Base-by-base conservation (phyloP, 2,329 filamentous ascomycete genomes). In the Xylaria sp. region DNA sequence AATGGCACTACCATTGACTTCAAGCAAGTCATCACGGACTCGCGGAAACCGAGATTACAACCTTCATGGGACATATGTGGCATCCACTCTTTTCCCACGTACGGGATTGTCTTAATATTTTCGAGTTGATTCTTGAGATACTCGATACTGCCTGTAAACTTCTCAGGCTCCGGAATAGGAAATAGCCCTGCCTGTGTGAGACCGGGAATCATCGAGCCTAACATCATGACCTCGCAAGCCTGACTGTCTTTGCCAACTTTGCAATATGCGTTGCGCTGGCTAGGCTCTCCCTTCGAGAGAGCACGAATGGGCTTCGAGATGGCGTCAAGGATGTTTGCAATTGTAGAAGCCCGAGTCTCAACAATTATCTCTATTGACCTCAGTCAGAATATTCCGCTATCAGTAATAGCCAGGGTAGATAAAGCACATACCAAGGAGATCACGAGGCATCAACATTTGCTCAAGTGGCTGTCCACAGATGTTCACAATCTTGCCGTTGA, bases 151-250 rank as follows among this genome's bases (percentile, higher is more conserved):
- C 63, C 65, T 6, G 50, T 66, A 54, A 66, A 77, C 5, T 51
- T 62, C 5, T 60, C 50, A 1, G 69, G 66, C 1, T 71, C 63
- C 1, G 76, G 76, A 58, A 74, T 57, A 2, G 76, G 76, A 59
- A 72, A 74, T 1, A 78, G 65, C 1, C 69, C 63, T 7, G 60
- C 66, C 10, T 56, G 65, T 0, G 72, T 48, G 10, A 78, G 69
- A 12, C 41, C 55, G 10, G 61, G 67, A 2, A 76, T 65, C 1
- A 64, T 60, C 1, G 73, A 76, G 25, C 75, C 76, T 1, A 78
- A 57, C 71, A 78, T 73, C 72, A 77, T 77, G 3, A 63, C 57
- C 39, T 76, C 75, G 20, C 76, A 78, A 46, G 71, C 67, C 2
- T 69, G 57, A 15, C 20, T 48, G 20, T 73, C 63, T 18, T 55